Base-by-base conservation (phyloP, 2,329 filamentous ascomycete species). In the Falciphora oryzae region DNA sequence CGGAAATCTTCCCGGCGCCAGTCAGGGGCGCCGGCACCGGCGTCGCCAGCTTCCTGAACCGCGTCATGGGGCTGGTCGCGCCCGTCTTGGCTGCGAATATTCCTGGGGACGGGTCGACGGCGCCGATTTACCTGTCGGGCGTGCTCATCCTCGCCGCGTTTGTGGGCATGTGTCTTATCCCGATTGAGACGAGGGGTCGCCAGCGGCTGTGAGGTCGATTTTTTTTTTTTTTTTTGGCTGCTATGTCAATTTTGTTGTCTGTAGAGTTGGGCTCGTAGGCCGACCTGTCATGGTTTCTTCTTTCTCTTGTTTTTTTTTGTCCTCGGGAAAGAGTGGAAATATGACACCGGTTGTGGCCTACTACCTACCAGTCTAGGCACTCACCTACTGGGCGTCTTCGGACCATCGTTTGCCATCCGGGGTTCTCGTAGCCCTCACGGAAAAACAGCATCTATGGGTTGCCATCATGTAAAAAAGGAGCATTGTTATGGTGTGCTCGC, bases 1-100 rank as follows among this genome's bases (percentile, higher is more conserved):
- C 90, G 0, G 90, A 92, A 71, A 85, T 92, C 32, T 92, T 93
- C 75, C 89, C 89, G 0, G 87, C 89, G 0, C 88, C 89, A 0
- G 85, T 89, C 28, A 80, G 90, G 38, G 90, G 89, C 6, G 90
- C 89, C 0, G 90, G 89, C 7, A 89, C 86, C 0, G 90, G 89
- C 57, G 88, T 92, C 61, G 85, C 87, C 28, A 89, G 86, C 71
- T 89, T 90, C 71, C 74, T 92, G 66, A 92, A 92, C 73, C 80
- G 89, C 53, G 72, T 89, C 57, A 84, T 85, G 6, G 89, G 90
- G 6, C 78, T 92, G 14, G 79, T 87, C 70, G 89, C 89, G 0
- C 89, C 90, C 0, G 79, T 92, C 14, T 77, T 92, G 31, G 89
- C 89, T 2, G 85, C 85, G 0, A 86, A 78, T 25, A 75, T 85